phyloP scores from a whole-genome alignment of 108 stramenopile species.

The Skeletonema menzelii region DNA sequence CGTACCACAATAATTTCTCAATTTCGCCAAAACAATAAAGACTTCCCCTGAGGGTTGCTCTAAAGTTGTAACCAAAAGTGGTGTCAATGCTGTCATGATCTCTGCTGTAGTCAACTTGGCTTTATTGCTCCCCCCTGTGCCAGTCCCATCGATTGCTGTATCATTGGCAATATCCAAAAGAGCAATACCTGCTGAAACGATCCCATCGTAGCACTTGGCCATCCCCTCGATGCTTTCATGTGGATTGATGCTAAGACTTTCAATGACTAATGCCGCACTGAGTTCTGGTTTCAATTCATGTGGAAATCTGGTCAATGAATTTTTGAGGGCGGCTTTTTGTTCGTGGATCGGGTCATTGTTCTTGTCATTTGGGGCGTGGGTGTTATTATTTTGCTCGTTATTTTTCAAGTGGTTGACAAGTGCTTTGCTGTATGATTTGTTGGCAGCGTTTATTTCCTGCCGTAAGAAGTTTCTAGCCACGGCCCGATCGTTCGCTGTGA shows the following conservation, averaged over 20 bases:
- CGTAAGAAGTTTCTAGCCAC: conserved; percentile 60
- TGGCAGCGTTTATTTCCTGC: conserved; percentile 34
- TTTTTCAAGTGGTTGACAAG: conserved; percentile 51
- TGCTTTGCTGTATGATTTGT: conserved; percentile 50
- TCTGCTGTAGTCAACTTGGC: conserved; percentile 50
- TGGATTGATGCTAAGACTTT: conserved; percentile 68
- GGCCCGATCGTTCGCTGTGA: conserved; percentile 61
- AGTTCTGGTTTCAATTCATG: conserved; percentile 57
- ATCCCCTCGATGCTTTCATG: conserved; percentile 83
- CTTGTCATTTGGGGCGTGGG: conserved; percentile 20
- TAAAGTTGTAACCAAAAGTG: conserved; percentile 78
- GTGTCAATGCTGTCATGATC: conserved; percentile 71
- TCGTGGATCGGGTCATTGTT: conserved; percentile 25
- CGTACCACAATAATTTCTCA: conserved; percentile 77
- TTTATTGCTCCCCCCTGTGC: conserved; percentile 5
- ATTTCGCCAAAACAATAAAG: conserved; percentile 57
- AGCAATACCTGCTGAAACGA: conserved; percentile 80
- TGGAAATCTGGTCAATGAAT: conserved; percentile 47
- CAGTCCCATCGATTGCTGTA: conserved; percentile 9
- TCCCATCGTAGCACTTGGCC: conserved; percentile 88
- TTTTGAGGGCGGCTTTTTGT: conserved; percentile 24
- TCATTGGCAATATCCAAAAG: conserved; percentile 57
- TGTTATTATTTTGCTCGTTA: conserved; percentile 24
- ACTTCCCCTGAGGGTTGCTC: conserved; percentile 82
- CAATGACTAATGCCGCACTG: conserved; percentile 71